Evolutionary conservation across 495 filamentous ascomycete genomes (phyloP).

Genomic region (Copromyces sp.): DNA sequence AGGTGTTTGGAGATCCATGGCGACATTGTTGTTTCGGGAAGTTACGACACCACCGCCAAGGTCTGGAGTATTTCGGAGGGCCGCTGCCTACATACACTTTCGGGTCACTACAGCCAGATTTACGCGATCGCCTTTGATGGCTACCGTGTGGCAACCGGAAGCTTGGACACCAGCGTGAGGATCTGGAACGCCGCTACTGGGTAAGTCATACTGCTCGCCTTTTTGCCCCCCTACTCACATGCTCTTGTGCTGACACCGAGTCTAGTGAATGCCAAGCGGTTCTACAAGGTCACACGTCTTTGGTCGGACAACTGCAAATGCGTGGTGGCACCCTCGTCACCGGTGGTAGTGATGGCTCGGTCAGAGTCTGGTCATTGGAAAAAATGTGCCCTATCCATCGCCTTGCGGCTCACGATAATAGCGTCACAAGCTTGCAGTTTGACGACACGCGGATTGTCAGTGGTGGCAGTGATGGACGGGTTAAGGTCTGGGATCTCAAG

Average conservation of each 20-base stretch:
- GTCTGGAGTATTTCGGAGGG: conserved; percentile 97
- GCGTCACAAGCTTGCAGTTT: conserved; percentile 93
- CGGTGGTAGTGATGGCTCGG: conserved; percentile 89
- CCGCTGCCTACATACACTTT: conserved; percentile 75
- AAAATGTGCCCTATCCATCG: conserved; percentile 85
- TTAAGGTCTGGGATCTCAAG: conserved; percentile 95
- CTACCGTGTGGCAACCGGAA: conserved; percentile 85
- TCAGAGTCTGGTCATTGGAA: conserved; percentile 88
- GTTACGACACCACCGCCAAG: conserved; percentile 92
- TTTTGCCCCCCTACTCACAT: not conserved
- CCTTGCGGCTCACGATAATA: conserved; percentile 95
- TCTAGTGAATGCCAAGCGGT: conserved; percentile 73
- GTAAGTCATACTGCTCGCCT: conserved; percentile 35
- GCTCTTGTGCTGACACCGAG: conserved; percentile 10
- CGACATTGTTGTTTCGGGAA: conserved; percentile 89
- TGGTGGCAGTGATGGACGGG: conserved; percentile 88
- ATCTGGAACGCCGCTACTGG: conserved; percentile 93
- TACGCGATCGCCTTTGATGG: conserved; percentile 98
- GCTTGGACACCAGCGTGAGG: conserved; percentile 89
- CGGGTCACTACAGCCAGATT: conserved; percentile 97
- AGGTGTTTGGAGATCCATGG: conserved; percentile 92
- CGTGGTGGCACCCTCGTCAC: conserved; percentile 88
- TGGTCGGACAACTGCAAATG: conserved; percentile 97
- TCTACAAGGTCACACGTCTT: conserved; percentile 89
- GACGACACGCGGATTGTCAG: conserved; percentile 90